Evolutionary conservation across 1,139 yeast species (phyloP), one percentile per base, ranked within the genome.

Genomic region (Sugiyamaella xylanicola): DNA sequence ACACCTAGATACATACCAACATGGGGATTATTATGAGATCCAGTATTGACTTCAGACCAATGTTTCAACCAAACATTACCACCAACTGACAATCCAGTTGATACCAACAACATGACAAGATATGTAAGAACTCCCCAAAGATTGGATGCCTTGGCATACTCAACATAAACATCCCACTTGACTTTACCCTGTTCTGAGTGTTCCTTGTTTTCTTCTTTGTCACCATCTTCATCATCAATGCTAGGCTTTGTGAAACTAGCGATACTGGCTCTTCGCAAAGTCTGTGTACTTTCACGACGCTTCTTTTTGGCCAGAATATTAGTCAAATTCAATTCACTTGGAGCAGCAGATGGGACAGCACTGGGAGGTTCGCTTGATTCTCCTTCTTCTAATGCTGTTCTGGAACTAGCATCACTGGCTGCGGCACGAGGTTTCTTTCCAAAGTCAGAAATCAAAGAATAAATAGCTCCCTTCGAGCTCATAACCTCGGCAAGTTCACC

Each of bases 171-270:
- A 39, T 80, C 78, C 96, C 96, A 89, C 68, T 89, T 87, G 54
- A 93, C 99, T 68, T 90, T 85, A 60, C 99, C 99, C 71, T 90
- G 95, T 73, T 93, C 96, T 59, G 87, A 81, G 62, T 85, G 92
- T 72, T 95, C 99, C 57, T 69, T 68, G 40, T 59, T 53, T 53
- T 64, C 67, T 36, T 66, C 65, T 39, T 63, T 64, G 21, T 69
- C 65, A 40, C 62, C 62, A 44, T 61, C 63, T 27, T 65, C 67
- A 35, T 70, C 73, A 39, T 67, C 66, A 29, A 67, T 61, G 1
- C 75, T 64, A 2, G 82, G 72, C 25, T 64, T 64, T 7, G 66
- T 67, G 57, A 85, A 72, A 27, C 89, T 78, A 9, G 86, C 87
- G 48, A 80, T 79, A 60, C 88, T 83, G 1, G 95, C 93, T 65